phyloP scores from a whole-genome alignment of 306 rosid genomes.

The Vigna mungo region DNA sequence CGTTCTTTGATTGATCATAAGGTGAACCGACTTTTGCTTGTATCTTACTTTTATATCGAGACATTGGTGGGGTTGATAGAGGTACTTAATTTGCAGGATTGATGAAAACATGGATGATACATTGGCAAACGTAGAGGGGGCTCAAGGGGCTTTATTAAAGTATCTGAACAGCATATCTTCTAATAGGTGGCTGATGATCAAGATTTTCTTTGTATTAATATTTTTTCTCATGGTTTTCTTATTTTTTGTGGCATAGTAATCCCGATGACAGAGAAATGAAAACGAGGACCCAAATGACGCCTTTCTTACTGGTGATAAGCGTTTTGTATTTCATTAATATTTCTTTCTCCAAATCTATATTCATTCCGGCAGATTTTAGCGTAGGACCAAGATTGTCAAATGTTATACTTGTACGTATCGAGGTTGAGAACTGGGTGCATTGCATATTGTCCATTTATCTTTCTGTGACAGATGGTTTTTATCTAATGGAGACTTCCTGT shows the following conservation, averaged over 20 bases:
- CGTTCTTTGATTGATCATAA: slow-evolving; percentile 19
- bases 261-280: slow-evolving; percentile 45
- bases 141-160: slow-evolving; percentile 91
- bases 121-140: slow-evolving; percentile 91
- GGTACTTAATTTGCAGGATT: slow-evolving; percentile 61
- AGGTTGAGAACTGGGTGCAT: slow-evolving; percentile 45
- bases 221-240: slow-evolving; percentile 97
- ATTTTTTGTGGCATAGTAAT: slow-evolving; percentile 93
- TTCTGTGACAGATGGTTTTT: slow-evolving; percentile 24
- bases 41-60: slow-evolving; percentile 35
- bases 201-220: slow-evolving; percentile 95
- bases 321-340: slow-evolving; percentile 42
- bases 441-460: slow-evolving; percentile 24
- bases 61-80: slow-evolving; percentile 29
- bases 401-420: slow-evolving; percentile 55
- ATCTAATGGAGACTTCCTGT: not conserved
- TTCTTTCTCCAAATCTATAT: slow-evolving; percentile 39
- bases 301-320: slow-evolving; percentile 41
- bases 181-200: slow-evolving; percentile 99
- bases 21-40: slow-evolving; percentile 31
- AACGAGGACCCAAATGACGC: slow-evolving; percentile 45
- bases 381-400: slow-evolving; percentile 48
- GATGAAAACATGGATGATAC: slow-evolving; percentile 99
- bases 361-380: slow-evolving; percentile 42
- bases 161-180: slow-evolving; percentile 96